These are phyloP conservation scores for Houttuynia cordata DNA, from an alignment of 164 flowering plant genomes.

Conservation along the genomic window DNA sequence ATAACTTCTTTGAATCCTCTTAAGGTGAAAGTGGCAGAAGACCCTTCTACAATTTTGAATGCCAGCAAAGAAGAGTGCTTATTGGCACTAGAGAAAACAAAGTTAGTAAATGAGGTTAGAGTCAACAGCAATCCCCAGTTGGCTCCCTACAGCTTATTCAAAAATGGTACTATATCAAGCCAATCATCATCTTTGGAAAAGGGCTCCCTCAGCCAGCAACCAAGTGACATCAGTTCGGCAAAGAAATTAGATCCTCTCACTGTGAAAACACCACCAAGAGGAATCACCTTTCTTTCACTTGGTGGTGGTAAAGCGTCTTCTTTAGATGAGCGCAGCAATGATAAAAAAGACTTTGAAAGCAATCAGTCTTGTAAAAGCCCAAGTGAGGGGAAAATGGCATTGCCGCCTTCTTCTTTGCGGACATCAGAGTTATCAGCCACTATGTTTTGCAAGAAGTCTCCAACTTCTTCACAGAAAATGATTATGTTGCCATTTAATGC, in stretches of 20 bases:
- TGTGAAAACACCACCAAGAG: conserved; percentile 40
- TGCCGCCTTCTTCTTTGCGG: conserved; percentile 8
- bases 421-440: conserved; percentile 11
- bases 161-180: background rate
- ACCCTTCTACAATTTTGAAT: conserved; percentile 9
- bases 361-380: conserved; percentile 10
- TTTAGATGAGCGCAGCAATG: background rate
- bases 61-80: conserved; percentile 15
- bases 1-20: background rate
- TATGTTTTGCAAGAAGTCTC: conserved; percentile 8
- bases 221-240: conserved; percentile 13
- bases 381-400: conserved; percentile 6
- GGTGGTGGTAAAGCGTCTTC: conserved; percentile 13
- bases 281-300: conserved; percentile 30
- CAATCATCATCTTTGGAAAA: conserved; percentile 9
- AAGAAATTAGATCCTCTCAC: conserved; percentile 15
- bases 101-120: conserved; percentile 12
- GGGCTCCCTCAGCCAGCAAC: conserved; percentile 8
- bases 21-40: background rate
- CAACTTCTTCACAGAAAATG: conserved; percentile 12
- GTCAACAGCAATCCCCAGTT: conserved; percentile 3
- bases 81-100: conserved; percentile 9
- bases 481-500: conserved; percentile 6
- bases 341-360: conserved; percentile 9
- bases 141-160: conserved; percentile 5